These are phyloP conservation scores for Lentinula sp. DNA, from an alignment of 768 basidiomycete species.

Conservation along the genomic window DNA sequence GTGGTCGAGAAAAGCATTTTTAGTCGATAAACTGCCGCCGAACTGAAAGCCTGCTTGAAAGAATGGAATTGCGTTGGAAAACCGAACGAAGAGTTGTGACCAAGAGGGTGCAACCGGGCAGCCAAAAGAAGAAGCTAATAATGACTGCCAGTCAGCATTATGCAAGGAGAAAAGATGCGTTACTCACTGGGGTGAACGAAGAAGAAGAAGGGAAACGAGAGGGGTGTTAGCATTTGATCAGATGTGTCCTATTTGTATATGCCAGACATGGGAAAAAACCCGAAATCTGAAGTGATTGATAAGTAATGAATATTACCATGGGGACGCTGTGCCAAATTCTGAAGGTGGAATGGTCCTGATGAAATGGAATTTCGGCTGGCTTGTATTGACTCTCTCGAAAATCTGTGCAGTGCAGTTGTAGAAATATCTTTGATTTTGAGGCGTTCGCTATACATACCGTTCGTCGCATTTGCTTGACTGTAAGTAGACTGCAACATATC, in stretches of 20 bases:
- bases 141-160: slow-evolving; percentile 3
- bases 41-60: slow-evolving; percentile 39
- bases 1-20: slow-evolving; percentile 46
- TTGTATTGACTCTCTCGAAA: too few relatives aligned
- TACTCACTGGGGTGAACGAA: slow-evolving; percentile 3
- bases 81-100: slow-evolving; percentile 29
- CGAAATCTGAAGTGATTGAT: background rate
- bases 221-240: background rate
- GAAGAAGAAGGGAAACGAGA: slow-evolving; percentile 1
- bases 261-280: background rate
- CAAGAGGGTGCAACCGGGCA: slow-evolving; percentile 68
- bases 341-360: background rate
- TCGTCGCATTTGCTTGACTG: too few relatives aligned
- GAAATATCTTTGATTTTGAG: too few relatives aligned
- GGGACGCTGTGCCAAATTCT: background rate
- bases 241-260: background rate
- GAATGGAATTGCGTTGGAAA: slow-evolving; percentile 28
- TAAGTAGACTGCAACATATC: too few relatives aligned
- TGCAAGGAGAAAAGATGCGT: background rate
- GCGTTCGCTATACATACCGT: too few relatives aligned
- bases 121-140: slow-evolving; percentile 45
- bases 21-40: slow-evolving; percentile 22
- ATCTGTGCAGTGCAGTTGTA: too few relatives aligned
- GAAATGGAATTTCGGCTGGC: too few relatives aligned
- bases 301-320: background rate